Evolutionary conservation across 2,329 filamentous ascomycete genomes (phyloP), one percentile per base, ranked within the genome.

Genomic region (Escovopsis sp.): DNA sequence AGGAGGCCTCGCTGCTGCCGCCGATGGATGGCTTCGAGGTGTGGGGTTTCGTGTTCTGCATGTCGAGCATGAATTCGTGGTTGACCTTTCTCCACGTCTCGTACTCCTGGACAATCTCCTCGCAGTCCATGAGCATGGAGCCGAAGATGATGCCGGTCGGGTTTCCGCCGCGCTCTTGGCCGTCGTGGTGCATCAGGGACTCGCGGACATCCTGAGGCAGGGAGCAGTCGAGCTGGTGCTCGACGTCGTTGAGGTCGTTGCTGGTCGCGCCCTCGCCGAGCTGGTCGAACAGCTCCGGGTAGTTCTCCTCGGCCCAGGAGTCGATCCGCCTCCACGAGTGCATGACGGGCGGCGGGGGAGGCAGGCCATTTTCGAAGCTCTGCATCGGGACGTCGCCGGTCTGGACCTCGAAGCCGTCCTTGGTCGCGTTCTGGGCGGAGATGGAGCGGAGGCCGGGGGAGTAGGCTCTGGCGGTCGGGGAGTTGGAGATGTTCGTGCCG

Each of bases 31-130:
- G 79, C 15, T 74, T 67, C 13, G 79, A 68, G 5, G 82, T 77
- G 43, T 64, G 79, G 57, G 66, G 70, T 53, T 62, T 65, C 39
- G 61, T 76, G 58, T 76, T 70, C 35, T 75, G 70, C 45, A 96
- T 71, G 58, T 76, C 70, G 35, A 75, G 70, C 45, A 96, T 71
- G 59, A 84, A 94, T 56, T 95, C 85, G 44, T 89, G 79, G 57
- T 94, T 94, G 47, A 98, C 91, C 48, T 76, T 79, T 53, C 86
- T 80, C 91, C 91, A 98, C 57, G 94, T 93, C 53, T 84, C 82
- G 85, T 89, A 96, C 59, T 98, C 91, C 60, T 95, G 87, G 16
- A 94, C 81, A 51, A 98, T 94, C 58, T 98, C 91, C 61, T 98
- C 91, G 57, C 91, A 96, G 61, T 98, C 91, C 44, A 98, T 75